phyloP scores from a whole-genome alignment of 1,139 yeast species.

The Saccharomyces hybrid region DNA sequence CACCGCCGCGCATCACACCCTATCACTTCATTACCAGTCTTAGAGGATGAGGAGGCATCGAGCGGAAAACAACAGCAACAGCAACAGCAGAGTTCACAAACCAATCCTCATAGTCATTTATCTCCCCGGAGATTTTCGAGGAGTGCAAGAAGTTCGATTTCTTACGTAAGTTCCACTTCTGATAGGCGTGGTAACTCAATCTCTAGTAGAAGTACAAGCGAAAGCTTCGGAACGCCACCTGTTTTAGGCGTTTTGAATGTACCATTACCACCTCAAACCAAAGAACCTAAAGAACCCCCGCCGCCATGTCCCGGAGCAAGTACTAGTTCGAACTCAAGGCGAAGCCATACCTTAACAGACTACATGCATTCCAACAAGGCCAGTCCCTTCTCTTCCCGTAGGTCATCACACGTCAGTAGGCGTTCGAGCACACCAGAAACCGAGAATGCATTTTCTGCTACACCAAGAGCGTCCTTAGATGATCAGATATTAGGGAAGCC shows the following conservation, averaged over 20 bases:
- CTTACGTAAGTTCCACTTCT: constrained; percentile 30
- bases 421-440: constrained; percentile 14
- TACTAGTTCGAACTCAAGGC: constrained; percentile 6
- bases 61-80: background rate
- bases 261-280: constrained; percentile 43
- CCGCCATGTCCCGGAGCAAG: constrained; percentile 15
- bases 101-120: constrained; percentile 2
- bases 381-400: constrained; percentile 26
- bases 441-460: constrained; percentile 8
- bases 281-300: constrained; percentile 18
- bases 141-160: constrained; percentile 24
- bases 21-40: constrained; percentile 7
- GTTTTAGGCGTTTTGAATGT: constrained; percentile 23
- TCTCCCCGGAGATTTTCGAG: constrained; percentile 8
- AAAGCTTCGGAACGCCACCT: constrained; percentile 12
- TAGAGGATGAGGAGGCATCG: background rate
- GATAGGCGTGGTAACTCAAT: constrained; percentile 27
- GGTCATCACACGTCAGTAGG: constrained; percentile 18
- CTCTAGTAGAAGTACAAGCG: constrained; percentile 8
- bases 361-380: constrained; percentile 15
- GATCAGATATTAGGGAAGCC: constrained; percentile 16
- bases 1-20: constrained; percentile 30
- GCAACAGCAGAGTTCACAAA: background rate
- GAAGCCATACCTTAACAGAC: constrained; percentile 14
- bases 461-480: constrained; percentile 12